Percentiles rank a stretch among this genome's conserved stretches.
Conservation (phyloP, 73 alveolate species). For the Symbiodinium natans region DNA sequence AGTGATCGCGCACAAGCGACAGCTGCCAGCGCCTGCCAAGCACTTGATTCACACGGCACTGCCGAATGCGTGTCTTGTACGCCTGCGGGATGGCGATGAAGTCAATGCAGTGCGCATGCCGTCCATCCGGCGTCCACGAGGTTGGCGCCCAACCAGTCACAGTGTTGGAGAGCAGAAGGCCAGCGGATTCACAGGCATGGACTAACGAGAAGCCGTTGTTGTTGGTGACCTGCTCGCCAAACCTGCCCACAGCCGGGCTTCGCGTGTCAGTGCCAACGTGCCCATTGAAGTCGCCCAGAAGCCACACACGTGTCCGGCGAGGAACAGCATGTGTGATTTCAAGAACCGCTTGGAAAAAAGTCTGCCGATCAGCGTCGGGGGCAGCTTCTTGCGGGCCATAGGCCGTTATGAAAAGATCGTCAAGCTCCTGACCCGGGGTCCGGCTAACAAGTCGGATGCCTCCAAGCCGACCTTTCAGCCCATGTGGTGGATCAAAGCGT, state of each 20-base stretch:
- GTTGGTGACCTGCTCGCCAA: conserved; percentile 1
- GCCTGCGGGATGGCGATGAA: conserved; percentile 15
- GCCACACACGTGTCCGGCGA: conserved; percentile 33
- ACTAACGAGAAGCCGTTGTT: conserved; percentile 5
- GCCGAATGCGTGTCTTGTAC: background rate
- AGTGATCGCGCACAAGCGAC: conserved; percentile 35
- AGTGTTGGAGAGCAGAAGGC: conserved; percentile 9
- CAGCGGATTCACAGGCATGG: background rate
- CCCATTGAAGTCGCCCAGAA: background rate
- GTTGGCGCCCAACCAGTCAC: background rate
- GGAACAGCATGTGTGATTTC: conserved; percentile 35
- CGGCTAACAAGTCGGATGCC: conserved; percentile 36
- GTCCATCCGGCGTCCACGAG: conserved; percentile 54
- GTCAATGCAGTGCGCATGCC: conserved; percentile 18
- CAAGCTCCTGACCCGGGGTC: conserved; percentile 20
- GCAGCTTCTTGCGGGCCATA: conserved; percentile 44
- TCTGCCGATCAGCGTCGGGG: background rate
- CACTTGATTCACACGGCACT: conserved; percentile 13
- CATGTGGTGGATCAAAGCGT: conserved; percentile 20
- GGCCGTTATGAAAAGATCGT: conserved; percentile 12
- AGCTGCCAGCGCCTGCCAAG: conserved; percentile 65
- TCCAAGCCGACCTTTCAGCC: conserved; percentile 13
- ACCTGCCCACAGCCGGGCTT: conserved; percentile 25
- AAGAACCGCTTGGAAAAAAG: conserved; percentile 27
- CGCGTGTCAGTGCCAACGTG: conserved; percentile 26